Conservation (phyloP, 495 filamentous ascomycete species). For the Xylaria nigripes region DNA sequence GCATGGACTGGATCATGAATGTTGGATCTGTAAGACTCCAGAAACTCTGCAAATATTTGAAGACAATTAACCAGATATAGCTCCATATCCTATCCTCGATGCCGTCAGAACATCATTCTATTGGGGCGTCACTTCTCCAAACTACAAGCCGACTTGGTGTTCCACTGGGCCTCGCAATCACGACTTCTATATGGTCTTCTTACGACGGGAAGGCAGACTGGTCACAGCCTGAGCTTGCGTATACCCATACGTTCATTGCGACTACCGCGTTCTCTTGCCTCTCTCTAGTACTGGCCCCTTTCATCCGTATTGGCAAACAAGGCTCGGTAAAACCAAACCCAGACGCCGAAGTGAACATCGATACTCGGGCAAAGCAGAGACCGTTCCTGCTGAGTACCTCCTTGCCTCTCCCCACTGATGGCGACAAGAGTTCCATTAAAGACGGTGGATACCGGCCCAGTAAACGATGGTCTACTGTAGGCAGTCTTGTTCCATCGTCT, state of each 20-base stretch:
- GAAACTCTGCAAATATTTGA: background rate
- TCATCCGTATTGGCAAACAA: slow-evolving; percentile 28
- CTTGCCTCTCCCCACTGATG: slow-evolving; percentile 1
- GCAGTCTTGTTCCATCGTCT: slow-evolving; percentile 17
- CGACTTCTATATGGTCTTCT: slow-evolving; percentile 28
- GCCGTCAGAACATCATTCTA: slow-evolving; percentile 27
- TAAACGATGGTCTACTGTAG: slow-evolving; percentile 25
- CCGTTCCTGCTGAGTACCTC: slow-evolving; percentile 7
- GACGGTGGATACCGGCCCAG: slow-evolving; percentile 15
- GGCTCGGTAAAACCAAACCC: slow-evolving; percentile 1
- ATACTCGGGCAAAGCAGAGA: background rate
- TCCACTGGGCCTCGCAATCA: slow-evolving; percentile 29
- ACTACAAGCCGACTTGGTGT: slow-evolving; percentile 29
- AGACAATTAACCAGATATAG: slow-evolving; percentile 12
- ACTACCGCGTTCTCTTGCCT: slow-evolving; percentile 24
- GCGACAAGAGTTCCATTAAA: slow-evolving; percentile 6
- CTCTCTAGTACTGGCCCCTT: slow-evolving; percentile 25
- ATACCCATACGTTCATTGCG: slow-evolving; percentile 30
- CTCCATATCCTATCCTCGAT: slow-evolving; percentile 23
- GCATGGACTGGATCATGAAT: slow-evolving; percentile 34
- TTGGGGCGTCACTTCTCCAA: slow-evolving; percentile 31
- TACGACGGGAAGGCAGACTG: slow-evolving; percentile 13
- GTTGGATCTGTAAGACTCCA: slow-evolving; percentile 27
- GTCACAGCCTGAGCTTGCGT: slow-evolving; percentile 20
- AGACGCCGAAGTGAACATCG: background rate